Base-by-base conservation (phyloP, 2,329 filamentous ascomycete genomes). In the Neoascochyta sp. region DNA sequence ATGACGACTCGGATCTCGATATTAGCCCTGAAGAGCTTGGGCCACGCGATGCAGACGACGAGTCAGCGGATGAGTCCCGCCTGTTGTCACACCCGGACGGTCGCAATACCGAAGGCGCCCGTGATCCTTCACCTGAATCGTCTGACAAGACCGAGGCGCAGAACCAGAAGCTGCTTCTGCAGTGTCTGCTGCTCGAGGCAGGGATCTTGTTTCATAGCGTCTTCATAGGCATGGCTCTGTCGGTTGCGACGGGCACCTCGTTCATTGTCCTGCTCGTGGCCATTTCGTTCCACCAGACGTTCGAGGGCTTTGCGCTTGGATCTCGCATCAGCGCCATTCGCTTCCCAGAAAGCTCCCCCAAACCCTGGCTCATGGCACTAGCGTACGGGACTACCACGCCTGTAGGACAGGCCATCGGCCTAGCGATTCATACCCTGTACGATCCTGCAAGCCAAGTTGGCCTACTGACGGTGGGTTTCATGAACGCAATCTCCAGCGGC, bases 191-290 rank as follows among this genome's bases (percentile, higher is more conserved):
- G 3, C 73, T 88, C 4, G 83, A 88, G 60, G 80, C 83, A 34
- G 83, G 83, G 39, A 88, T 88, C 43, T 69, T 88, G 8, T 88
- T 88, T 57, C 83, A 88, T 63, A 84, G 79, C 39, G 74, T 88
- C 36, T 86, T 86, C 56, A 81, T 86, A 34, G 81, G 81, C 35
- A 82, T 85, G 71, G 83, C 82, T 0, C 64, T 86, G 15, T 81
- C 78, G 15, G 81, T 86, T 42, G 80, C 80, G 12, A 75, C 76
- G 2, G 77, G 82, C 1, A 65, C 69, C 5, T 75, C 78, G 4
- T 85, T 84, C 56, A 60, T 80, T 33, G 69, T 85, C 15, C 70
- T 86, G 4, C 68, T 85, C 6, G 65, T 83, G 26, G 81, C 81
- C 39, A 84, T 86, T 35, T 64, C 80, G 17, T 85, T 86, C 66